Conservation (phyloP, 2,329 filamentous ascomycete species). For the Ophiognomonia clavigignenti-juglandacearum region DNA sequence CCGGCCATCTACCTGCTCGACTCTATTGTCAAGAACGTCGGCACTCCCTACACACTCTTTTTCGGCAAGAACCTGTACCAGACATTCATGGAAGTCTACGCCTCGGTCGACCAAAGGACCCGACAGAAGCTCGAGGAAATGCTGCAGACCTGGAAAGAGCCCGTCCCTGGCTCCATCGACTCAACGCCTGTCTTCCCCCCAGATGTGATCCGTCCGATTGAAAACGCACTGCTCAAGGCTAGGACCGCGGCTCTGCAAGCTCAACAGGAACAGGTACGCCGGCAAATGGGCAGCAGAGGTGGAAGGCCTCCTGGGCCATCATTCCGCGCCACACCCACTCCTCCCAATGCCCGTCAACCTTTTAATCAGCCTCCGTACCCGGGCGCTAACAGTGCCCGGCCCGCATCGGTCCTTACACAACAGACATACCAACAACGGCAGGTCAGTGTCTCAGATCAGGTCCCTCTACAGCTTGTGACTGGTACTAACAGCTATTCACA, state of each 20-base stretch:
- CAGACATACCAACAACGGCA: conserved; percentile 18
- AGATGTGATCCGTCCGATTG: conserved; percentile 84
- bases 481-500: conserved; percentile 17
- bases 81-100: conserved; percentile 96
- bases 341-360: conserved; percentile 47
- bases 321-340: conserved; percentile 70
- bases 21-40: conserved; percentile 97
- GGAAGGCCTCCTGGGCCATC: conserved; percentile 32
- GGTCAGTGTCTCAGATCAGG: conserved; percentile 19
- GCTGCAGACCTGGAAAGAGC: conserved; percentile 96
- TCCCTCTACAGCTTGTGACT: no score
- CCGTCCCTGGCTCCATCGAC: conserved; percentile 89
- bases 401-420: conserved; percentile 16
- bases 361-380: conserved; percentile 33
- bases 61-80: conserved; percentile 86
- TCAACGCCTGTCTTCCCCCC: conserved; percentile 86
- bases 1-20: conserved; percentile 97
- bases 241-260: conserved; percentile 55
- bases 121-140: conserved; percentile 94
- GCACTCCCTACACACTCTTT: conserved; percentile 94
- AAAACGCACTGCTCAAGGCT: conserved; percentile 88
- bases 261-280: conserved; percentile 50
- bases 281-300: conserved; percentile 48
- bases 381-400: conserved; percentile 26
- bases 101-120: conserved; percentile 75